A percentile compares a stretch with the other conserved stretches of the same genome.
phyloP scores from a whole-genome alignment of 805 yeast species.

The Debaryomyces hansenii region DNA sequence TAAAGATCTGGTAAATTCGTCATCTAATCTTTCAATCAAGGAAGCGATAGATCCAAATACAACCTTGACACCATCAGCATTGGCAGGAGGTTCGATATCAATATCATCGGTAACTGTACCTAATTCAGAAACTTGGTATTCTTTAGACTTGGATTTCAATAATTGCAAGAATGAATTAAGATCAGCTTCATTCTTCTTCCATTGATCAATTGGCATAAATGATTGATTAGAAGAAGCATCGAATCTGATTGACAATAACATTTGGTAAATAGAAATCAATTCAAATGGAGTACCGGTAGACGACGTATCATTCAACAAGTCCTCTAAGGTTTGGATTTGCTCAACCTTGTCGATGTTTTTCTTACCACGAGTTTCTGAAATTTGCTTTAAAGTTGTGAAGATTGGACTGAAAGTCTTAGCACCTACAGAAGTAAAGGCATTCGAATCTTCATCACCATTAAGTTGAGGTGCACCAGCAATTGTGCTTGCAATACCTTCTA shows the following conservation, averaged over 20 bases:
- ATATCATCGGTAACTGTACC: slow-evolving; percentile 73
- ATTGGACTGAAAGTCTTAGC: slow-evolving; percentile 46
- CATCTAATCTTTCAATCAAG: slow-evolving; percentile 89
- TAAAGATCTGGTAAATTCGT: slow-evolving; percentile 85
- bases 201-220: slow-evolving; percentile 75
- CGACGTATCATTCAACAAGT: slow-evolving; percentile 41
- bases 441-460: slow-evolving; percentile 33
- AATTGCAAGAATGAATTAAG: slow-evolving; percentile 61
- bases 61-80: slow-evolving; percentile 61
- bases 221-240: slow-evolving; percentile 70
- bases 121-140: slow-evolving; percentile 71
- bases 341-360: slow-evolving; percentile 83
- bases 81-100: slow-evolving; percentile 63
- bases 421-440: slow-evolving; percentile 37
- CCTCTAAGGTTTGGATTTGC: slow-evolving; percentile 72
- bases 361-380: slow-evolving; percentile 92
- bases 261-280: slow-evolving; percentile 70
- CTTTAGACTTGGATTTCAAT: slow-evolving; percentile 58
- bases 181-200: slow-evolving; percentile 72
- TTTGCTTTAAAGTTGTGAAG: slow-evolving; percentile 69
- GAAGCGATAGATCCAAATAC: slow-evolving; percentile 85
- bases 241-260: slow-evolving; percentile 84
- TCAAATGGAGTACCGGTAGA: slow-evolving; percentile 58
- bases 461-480: slow-evolving; percentile 17
- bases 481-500: slow-evolving; percentile 21